Base-by-base conservation (phyloP, 192 early-diverging fungal genomes). In the Umbelopsis sp. region DNA sequence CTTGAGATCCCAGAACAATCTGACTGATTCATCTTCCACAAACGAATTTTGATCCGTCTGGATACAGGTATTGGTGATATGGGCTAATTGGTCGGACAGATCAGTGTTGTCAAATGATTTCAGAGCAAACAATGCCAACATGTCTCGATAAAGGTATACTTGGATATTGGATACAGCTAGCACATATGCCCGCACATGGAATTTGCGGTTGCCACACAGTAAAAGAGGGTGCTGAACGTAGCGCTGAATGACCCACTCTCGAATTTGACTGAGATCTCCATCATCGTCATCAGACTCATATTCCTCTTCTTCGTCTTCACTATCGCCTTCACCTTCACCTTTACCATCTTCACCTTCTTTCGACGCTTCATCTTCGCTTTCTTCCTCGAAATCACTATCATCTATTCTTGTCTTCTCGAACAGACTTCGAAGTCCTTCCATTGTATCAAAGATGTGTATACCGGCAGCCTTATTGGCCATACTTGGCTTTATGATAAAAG, bases 171-270 rank as follows among this genome's bases (percentile, higher is more conserved):
- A 82, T n/a, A 82, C 76, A 22, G 87, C 86, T 13, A 90, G 48
- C 3, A 88, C 86, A 44, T 90, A 90, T 11, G 82, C 82, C 11
- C 89, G 85, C 37, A 90, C 82, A 55, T 90, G 89, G 80, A 90
- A 90, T 73, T 90, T 90, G 67, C 89, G 84, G 41, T 73, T 53
- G 11, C 76, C 71, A 13, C 76, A 75, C 11, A 90, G 64, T 25
- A 90, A 66, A 21, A 89, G 67, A 2, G 89, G 89, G 8, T 75
- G 65, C 66, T 86, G 80, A 22, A 90, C 86, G 68, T 90, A 90
- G 5, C 86, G 80, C 68, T 90, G 89, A 20, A 90, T 83, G 16
- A 90, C 89, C 87, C 87, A 90, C 47, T 90, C 89, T 49, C 89
- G 81, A 21, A 90, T 86, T 68, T 90, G 89, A 23, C 83, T 82